A percentile compares a stretch with the other conserved stretches of the same genome.
phyloP scores from a whole-genome alignment of 2,329 filamentous ascomycete species.

The Dendryphion nanum region DNA sequence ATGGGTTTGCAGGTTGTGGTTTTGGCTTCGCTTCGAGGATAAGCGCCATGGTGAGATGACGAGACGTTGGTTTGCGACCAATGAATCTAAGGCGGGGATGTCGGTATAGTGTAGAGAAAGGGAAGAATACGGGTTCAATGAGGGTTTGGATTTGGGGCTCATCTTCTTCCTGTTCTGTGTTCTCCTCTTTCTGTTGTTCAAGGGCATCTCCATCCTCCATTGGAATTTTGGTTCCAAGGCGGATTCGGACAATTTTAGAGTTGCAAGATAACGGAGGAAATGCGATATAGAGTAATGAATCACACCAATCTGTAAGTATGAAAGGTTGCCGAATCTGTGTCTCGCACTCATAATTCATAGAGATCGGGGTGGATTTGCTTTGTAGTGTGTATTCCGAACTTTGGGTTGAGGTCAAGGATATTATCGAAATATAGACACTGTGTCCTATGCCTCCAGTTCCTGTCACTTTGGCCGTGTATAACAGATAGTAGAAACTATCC shows the following conservation, averaged over 20 bases:
- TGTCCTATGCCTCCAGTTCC: background rate
- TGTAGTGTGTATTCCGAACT: no score
- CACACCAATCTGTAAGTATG: slow-evolving; percentile 5
- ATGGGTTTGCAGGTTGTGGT: background rate
- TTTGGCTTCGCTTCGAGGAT: slow-evolving; percentile 2
- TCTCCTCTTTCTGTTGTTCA: no score
- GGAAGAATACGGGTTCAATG: slow-evolving; percentile 4
- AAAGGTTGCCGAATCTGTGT: no score
- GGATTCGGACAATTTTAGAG: slow-evolving; percentile 7
- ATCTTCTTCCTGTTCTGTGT: background rate
- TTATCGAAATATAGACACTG: no score
- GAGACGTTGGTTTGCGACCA: background rate
- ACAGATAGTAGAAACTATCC: slow-evolving; percentile 2
- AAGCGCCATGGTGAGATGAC: background rate
- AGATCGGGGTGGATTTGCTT: background rate
- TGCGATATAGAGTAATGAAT: slow-evolving; percentile 4
- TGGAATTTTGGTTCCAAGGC: background rate
- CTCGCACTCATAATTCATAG: background rate
- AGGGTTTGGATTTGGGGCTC: slow-evolving; percentile 3
- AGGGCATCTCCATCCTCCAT: no score
- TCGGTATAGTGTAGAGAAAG: slow-evolving; percentile 8
- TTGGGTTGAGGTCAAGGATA: slow-evolving; percentile 1
- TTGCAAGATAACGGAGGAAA: slow-evolving; percentile 8
- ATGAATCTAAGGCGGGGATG: slow-evolving; percentile 3
- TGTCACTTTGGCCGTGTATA: slow-evolving; percentile 1